Conservation (phyloP, 2,329 filamentous ascomycete genomes). For the Hypomyces perniciosus region DNA sequence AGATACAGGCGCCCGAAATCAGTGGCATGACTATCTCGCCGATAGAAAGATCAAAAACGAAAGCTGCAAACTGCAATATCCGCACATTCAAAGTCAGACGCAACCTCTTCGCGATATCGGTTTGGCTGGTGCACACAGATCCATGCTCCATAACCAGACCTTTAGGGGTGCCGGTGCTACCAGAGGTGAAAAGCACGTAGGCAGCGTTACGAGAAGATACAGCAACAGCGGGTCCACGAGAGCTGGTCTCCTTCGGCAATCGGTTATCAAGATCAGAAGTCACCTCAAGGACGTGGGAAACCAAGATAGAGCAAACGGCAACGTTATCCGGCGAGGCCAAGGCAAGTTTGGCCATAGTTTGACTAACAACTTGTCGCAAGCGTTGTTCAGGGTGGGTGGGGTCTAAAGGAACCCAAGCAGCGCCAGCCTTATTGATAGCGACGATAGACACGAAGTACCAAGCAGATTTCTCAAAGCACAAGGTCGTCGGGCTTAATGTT, state of each 20-base stretch:
- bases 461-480: constrained; percentile 7
- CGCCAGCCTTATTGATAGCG: constrained; percentile 8
- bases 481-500: neutral
- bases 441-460: constrained; percentile 3
- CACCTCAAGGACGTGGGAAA: neutral
- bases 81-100: neutral
- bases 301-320: neutral
- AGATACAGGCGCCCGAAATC: constrained; percentile 3
- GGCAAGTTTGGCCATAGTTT: neutral
- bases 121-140: constrained; percentile 1
- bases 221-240: neutral
- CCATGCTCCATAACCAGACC: constrained; percentile 5
- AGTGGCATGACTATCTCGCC: constrained; percentile 11
- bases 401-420: constrained; percentile 5
- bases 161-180: constrained; percentile 3
- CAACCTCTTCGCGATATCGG: neutral
- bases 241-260: neutral
- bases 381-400: constrained; percentile 3
- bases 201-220: constrained; percentile 2
- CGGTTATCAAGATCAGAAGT: neutral
- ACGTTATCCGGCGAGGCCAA: neutral
- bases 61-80: constrained; percentile 5
- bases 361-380: neutral
- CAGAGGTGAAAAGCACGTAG: constrained; percentile 6
- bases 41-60: constrained; percentile 9